Evolutionary conservation across 441 rosid species (phyloP).

Genomic region (Eruca vesicaria): DNA sequence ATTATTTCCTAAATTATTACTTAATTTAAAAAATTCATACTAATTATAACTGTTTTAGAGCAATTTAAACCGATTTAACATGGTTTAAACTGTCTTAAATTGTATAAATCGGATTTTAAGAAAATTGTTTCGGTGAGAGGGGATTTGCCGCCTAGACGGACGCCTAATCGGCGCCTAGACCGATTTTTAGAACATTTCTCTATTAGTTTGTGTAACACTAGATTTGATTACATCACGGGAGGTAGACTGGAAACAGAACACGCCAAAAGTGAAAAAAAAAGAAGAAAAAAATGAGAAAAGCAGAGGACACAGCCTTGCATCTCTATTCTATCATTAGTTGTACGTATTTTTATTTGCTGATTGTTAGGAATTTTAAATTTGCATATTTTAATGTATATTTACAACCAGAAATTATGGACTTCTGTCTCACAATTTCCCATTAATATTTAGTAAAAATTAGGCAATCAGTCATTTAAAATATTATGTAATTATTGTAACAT

Average conservation of each 20-base stretch:
- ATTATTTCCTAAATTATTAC: no score
- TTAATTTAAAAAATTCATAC: no score
- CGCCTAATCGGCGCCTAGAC: no score
- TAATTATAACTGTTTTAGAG: no score
- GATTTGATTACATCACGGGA: constrained; percentile 29
- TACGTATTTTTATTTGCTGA: not conserved
- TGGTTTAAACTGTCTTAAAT: no score
- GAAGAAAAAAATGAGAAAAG: not conserved
- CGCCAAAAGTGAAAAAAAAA: not conserved
- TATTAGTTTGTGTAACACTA: constrained; percentile 8
- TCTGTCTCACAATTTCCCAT: not conserved
- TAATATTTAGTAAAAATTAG: not conserved
- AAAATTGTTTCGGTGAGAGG: no score
- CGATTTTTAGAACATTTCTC: no score
- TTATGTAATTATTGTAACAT: not conserved
- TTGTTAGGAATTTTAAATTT: not conserved
- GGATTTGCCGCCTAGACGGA: no score
- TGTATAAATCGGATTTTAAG: no score
- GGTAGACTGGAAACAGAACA: constrained; percentile 16
- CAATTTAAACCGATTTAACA: no score
- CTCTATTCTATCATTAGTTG: not conserved
- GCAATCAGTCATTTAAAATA: not conserved
- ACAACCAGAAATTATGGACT: not conserved
- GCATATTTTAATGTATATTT: not conserved
- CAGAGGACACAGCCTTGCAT: constrained; percentile 5